A percentile compares a stretch with the other conserved stretches of the same genome.
phyloP scores from a whole-genome alignment of 2,329 filamentous ascomycete genomes.

The Aspergillus thermomutatus region DNA sequence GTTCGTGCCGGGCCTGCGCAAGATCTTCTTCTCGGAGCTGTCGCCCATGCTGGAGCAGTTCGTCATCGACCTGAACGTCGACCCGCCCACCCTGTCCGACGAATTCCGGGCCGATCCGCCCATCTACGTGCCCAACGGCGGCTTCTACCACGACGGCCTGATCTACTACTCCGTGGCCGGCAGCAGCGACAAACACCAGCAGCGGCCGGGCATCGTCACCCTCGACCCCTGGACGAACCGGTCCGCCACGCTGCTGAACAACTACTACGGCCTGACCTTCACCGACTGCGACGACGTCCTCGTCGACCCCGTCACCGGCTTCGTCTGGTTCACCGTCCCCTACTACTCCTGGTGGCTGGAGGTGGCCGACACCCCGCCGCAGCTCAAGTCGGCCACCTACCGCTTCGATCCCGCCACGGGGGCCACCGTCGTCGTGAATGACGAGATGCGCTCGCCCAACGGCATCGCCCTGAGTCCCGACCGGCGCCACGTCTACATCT shows the following conservation, averaged over 20 bases:
- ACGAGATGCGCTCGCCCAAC: constrained; percentile 3
- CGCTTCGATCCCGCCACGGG: constrained; percentile 3
- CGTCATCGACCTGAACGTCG: constrained; percentile 1
- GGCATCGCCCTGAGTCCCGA: constrained; percentile 1
- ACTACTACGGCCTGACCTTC: constrained; percentile 5
- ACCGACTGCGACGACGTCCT: constrained; percentile 3
- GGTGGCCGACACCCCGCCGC: background rate
- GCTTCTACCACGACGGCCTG: background rate
- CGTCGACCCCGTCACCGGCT: constrained; percentile 1
- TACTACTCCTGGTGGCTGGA: background rate
- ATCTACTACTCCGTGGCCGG: constrained; percentile 4
- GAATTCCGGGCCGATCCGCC: background rate
- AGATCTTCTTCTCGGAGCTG: constrained; percentile 2
- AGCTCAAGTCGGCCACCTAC: constrained; percentile 1
- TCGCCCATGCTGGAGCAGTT: constrained; percentile 1
- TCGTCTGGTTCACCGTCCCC: constrained; percentile 5
- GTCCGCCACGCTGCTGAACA: constrained; percentile 1
- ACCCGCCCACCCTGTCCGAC: constrained; percentile 1
- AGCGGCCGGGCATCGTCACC: constrained; percentile 2
- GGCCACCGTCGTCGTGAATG: background rate
- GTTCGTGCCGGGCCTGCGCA: constrained; percentile 1
- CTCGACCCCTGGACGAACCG: background rate
- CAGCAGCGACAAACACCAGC: background rate
- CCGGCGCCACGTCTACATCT: constrained; percentile 1
- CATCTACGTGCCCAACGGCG: constrained; percentile 2